These are phyloP conservation scores for Scheffersomyces lignicola DNA, from an alignment of 1,139 yeast genomes.

Conservation along the genomic window DNA sequence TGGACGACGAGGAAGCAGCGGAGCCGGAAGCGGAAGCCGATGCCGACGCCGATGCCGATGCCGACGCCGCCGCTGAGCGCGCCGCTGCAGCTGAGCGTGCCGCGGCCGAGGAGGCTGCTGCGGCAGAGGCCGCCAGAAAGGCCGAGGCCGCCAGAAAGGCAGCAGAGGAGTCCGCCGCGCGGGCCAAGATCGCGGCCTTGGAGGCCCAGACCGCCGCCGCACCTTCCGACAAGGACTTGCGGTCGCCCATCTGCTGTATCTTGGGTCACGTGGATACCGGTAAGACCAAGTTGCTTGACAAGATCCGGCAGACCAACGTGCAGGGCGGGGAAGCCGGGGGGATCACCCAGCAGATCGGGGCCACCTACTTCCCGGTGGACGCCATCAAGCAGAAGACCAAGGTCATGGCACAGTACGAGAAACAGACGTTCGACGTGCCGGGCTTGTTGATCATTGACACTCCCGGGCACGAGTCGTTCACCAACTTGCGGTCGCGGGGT, in stretches of 20 bases:
- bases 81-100: constrained; percentile 14
- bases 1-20: constrained; percentile 24
- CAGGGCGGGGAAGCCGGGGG: constrained; percentile 99
- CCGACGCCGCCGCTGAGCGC: constrained; percentile 16
- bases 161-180: constrained; percentile 15
- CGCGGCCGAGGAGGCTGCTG: constrained; percentile 16
- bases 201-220: constrained; percentile 18
- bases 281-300: constrained; percentile 93
- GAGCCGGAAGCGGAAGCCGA: constrained; percentile 21
- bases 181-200: constrained; percentile 7
- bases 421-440: constrained; percentile 88
- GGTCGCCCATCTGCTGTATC: constrained; percentile 99
- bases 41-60: constrained; percentile 15
- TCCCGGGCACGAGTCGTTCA: constrained; percentile 99
- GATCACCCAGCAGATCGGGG: constrained; percentile 99
- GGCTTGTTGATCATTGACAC: constrained; percentile 96
- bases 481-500: constrained; percentile 97
- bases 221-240: constrained; percentile 53
- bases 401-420: constrained; percentile 85
- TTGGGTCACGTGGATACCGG: constrained; percentile 99
- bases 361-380: constrained; percentile 97
- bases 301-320: constrained; percentile 96
- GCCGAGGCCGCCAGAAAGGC: constrained; percentile 26
- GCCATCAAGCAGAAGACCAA: constrained; percentile 89
- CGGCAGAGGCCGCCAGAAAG: constrained; percentile 18